phyloP scores from a whole-genome alignment of 768 basidiomycete genomes.

The Suillus alpinus region DNA sequence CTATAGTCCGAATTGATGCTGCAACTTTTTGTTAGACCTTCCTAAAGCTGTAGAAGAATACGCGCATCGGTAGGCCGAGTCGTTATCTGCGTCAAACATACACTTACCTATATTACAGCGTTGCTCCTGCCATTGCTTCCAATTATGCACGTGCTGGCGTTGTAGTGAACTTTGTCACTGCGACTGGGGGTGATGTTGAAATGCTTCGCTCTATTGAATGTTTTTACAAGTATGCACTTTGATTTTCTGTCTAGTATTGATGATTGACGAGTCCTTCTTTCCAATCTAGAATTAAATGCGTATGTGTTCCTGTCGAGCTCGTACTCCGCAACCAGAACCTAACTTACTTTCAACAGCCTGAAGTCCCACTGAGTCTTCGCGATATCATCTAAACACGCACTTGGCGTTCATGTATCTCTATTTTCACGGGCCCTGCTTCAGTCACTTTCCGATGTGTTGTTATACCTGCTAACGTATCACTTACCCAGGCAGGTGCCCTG shows the following conservation, averaged over 20 bases:
- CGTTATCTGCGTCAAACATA: background rate
- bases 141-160: constrained; percentile 85
- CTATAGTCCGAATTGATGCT: background rate
- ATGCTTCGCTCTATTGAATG: constrained; percentile 98
- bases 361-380: constrained; percentile 88
- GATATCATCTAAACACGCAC: constrained; percentile 70
- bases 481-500: constrained; percentile 40
- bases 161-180: constrained; percentile 94
- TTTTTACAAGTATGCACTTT: constrained; percentile 80
- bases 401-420: constrained; percentile 80
- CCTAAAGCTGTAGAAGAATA: constrained; percentile 98
- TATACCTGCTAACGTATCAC: constrained; percentile 49
- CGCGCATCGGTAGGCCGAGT: constrained; percentile 70
- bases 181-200: constrained; percentile 96
- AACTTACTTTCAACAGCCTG: constrained; percentile 53
- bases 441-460: constrained; percentile 30
- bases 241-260: constrained; percentile 3
- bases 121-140: constrained; percentile 84
- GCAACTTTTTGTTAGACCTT: constrained; percentile 52
- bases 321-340: constrained; percentile 10
- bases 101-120: constrained; percentile 41
- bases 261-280: constrained; percentile 9
- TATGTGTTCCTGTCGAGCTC: constrained; percentile 37
- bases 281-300: constrained; percentile 77
- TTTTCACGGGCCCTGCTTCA: constrained; percentile 43